Evolutionary conservation across 2,329 filamentous ascomycete genomes (phyloP).

Genomic region (Arthrobotrys conoides): DNA sequence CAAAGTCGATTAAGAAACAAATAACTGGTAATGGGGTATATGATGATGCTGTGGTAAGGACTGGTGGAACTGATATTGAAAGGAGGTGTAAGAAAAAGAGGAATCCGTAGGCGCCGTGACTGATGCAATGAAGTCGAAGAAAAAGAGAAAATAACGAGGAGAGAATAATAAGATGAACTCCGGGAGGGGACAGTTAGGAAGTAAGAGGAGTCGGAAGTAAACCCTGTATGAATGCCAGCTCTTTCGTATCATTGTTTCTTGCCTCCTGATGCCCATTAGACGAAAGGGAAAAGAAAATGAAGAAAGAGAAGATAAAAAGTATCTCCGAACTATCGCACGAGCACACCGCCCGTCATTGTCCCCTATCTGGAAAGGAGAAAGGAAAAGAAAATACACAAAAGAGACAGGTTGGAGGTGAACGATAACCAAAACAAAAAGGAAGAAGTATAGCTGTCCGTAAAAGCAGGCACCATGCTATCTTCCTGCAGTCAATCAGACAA

Average conservation of each 20-base stretch:
- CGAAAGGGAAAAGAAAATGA: conserved; percentile 2
- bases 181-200: background rate
- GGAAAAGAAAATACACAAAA: conserved; percentile 1
- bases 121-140: conserved; percentile 23
- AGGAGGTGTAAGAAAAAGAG: conserved; percentile 18
- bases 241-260: conserved; percentile 15
- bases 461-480: background rate
- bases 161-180: background rate
- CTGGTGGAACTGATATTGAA: conserved; percentile 7
- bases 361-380: conserved; percentile 35
- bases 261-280: background rate
- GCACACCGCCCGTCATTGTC: conserved; percentile 60
- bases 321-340: conserved; percentile 36
- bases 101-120: conserved; percentile 43
- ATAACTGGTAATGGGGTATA: background rate
- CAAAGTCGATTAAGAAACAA: background rate
- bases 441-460: background rate
- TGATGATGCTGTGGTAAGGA: conserved; percentile 22
- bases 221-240: background rate
- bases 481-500: conserved; percentile 29
- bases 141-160: background rate
- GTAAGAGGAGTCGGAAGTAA: background rate
- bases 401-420: background rate
- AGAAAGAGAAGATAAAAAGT: conserved; percentile 38
- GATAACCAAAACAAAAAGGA: conserved; percentile 9